Conservation (phyloP, 345 rosid genomes). For the Diplotaxis tenuifolia region DNA sequence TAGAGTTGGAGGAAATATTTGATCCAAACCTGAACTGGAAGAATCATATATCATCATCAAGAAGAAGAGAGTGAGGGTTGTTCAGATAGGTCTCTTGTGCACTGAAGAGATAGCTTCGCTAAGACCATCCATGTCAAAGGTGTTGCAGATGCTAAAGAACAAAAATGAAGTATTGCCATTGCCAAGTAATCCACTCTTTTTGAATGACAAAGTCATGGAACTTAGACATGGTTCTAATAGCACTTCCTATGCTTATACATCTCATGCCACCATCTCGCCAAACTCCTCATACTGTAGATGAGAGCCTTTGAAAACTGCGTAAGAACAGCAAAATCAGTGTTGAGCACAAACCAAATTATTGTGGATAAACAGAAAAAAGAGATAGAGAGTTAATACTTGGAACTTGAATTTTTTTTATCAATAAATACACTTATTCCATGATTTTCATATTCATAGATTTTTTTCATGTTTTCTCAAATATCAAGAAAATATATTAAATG, state of each 20-base stretch:
- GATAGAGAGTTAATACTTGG: too few relatives aligned
- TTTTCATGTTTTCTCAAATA: not conserved
- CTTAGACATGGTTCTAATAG: too few relatives aligned
- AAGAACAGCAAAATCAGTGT: not conserved
- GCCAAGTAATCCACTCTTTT: conserved; percentile 81
- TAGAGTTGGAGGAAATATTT: conserved; percentile 59
- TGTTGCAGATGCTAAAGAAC: conserved; percentile 65
- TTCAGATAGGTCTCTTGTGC: conserved; percentile 80
- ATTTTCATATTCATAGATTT: not conserved
- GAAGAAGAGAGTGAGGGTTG: conserved; percentile 56
- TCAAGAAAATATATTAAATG: not conserved
- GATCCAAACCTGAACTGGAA: conserved; percentile 65
- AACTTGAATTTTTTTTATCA: too few relatives aligned
- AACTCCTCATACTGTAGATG: not conserved
- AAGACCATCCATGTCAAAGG: conserved; percentile 79
- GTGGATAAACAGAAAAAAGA: not conserved
- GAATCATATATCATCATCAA: conserved; percentile 39
- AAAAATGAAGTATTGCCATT: conserved; percentile 61
- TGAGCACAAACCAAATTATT: not conserved
- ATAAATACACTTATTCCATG: not conserved
- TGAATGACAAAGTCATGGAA: too few relatives aligned
- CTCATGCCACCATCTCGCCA: not conserved
- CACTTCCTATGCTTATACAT: not conserved
- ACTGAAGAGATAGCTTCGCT: conserved; percentile 69
- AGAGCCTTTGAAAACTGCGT: not conserved